A percentile compares a stretch with the other conserved stretches of the same genome.
phyloP scores from a whole-genome alignment of 805 yeast genomes.

The Candida boidinii region DNA sequence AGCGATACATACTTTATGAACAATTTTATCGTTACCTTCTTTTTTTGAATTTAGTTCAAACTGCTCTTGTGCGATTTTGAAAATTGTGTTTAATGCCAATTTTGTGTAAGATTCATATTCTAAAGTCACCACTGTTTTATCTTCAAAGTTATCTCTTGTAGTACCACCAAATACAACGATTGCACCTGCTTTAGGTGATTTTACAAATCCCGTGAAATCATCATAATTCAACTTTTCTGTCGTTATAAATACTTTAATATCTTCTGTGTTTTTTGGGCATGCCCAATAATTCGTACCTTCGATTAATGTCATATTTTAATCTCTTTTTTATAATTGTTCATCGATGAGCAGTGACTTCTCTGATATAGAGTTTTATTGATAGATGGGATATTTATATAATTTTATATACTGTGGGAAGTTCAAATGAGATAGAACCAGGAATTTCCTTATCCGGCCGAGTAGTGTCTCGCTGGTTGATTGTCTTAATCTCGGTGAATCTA shows the following conservation, averaged over 20 bases:
- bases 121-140: slow-evolving; percentile 29
- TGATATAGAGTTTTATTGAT: too few relatives aligned
- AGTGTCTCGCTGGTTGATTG: too few relatives aligned
- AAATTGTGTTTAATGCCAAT: slow-evolving; percentile 31
- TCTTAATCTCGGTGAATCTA: too few relatives aligned
- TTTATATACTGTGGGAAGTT: too few relatives aligned
- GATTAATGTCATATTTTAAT: neutral
- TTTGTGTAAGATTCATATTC: slow-evolving; percentile 37
- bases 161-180: slow-evolving; percentile 41
- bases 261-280: neutral
- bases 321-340: too few relatives aligned
- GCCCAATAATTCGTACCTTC: slow-evolving; percentile 1
- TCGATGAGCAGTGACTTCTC: too few relatives aligned
- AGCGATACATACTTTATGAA: slow-evolving; percentile 30
- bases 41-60: slow-evolving; percentile 15
- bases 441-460: too few relatives aligned
- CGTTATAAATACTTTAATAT: slow-evolving; percentile 18
- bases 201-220: slow-evolving; percentile 29
- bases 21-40: slow-evolving; percentile 8
- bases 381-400: too few relatives aligned
- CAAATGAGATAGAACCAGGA: too few relatives aligned
- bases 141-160: slow-evolving; percentile 36
- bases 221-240: slow-evolving; percentile 9
- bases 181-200: slow-evolving; percentile 36
- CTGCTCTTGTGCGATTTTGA: slow-evolving; percentile 26